phyloP scores from a whole-genome alignment of 257 asterid species.

The Osmanthus fragrans region DNA sequence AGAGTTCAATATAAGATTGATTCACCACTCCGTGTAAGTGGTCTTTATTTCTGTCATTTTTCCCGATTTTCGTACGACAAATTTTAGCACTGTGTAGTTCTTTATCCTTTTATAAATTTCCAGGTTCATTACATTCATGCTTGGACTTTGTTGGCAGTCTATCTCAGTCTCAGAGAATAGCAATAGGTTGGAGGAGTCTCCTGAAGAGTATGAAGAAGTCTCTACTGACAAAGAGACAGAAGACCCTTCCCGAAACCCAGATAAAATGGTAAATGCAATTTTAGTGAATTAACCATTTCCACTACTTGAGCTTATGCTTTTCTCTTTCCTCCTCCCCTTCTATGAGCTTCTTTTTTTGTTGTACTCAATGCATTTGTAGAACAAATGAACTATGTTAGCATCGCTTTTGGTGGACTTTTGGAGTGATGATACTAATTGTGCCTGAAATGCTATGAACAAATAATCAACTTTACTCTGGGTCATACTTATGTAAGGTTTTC shows the following conservation, averaged over 20 bases:
- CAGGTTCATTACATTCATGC: background rate
- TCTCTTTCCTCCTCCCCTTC: background rate
- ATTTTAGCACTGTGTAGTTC: background rate
- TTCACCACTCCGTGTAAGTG: no score
- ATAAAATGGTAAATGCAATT: background rate
- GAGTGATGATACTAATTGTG: background rate
- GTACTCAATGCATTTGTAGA: background rate
- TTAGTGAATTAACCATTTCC: background rate
- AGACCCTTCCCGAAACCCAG: background rate
- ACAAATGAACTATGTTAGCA: background rate
- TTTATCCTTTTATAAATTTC: background rate
- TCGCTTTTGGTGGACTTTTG: background rate
- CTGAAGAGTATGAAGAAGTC: slow-evolving; percentile 7
- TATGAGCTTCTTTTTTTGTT: background rate
- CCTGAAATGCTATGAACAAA: background rate
- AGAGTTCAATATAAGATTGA: no score
- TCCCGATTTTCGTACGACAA: background rate
- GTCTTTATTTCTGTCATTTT: no score
- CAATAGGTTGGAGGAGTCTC: slow-evolving; percentile 3
- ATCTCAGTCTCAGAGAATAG: background rate
- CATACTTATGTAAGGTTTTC: background rate
- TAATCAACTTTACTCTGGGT: background rate
- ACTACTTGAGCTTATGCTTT: background rate
- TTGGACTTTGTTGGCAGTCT: background rate
- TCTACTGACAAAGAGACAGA: slow-evolving; percentile 7